Evolutionary conservation across 2,329 filamentous ascomycete genomes (phyloP).

Genomic region (Arthrobotrys entomopaga): DNA sequence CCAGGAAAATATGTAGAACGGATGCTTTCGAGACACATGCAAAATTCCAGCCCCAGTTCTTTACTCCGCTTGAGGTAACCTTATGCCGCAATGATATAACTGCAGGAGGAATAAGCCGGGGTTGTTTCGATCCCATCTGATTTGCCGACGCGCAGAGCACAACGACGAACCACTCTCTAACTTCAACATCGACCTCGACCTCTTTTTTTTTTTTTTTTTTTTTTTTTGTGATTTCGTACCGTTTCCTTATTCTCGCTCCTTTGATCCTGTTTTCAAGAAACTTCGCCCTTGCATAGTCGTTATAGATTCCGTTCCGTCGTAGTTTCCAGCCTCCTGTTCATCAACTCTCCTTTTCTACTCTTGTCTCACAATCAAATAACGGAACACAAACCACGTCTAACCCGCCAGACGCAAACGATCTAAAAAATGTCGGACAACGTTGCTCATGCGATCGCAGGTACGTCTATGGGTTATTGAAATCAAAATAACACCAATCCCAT

Average conservation of each 20-base stretch:
- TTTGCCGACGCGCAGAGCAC: constrained; percentile 40
- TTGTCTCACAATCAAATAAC: background rate
- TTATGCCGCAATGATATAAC: background rate
- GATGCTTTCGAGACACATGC: constrained; percentile 31
- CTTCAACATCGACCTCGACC: constrained; percentile 14
- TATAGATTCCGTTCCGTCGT: background rate
- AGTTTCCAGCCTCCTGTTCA: background rate
- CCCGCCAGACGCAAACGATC: background rate
- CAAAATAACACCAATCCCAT: background rate
- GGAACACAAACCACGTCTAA: constrained; percentile 3
- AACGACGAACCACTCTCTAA: background rate
- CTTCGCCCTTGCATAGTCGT: background rate
- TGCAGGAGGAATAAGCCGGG: background rate
- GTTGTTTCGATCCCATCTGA: constrained; percentile 48
- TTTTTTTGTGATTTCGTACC: constrained; percentile 4
- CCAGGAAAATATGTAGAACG: background rate
- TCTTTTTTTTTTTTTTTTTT: constrained; percentile 1
- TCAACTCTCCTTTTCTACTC: constrained; percentile 25
- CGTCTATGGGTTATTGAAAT: background rate
- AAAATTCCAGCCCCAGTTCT: constrained; percentile 17
- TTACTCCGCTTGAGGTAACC: background rate
- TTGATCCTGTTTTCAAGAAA: background rate
- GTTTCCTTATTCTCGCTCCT: constrained; percentile 18
- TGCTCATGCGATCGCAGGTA: constrained; percentile 87
- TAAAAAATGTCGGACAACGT: constrained; percentile 79